A percentile compares a stretch with the other conserved stretches of the same genome.
Evolutionary conservation across 352 stramenopile species (phyloP).

Genomic region (Thraustochytrium sp.): DNA sequence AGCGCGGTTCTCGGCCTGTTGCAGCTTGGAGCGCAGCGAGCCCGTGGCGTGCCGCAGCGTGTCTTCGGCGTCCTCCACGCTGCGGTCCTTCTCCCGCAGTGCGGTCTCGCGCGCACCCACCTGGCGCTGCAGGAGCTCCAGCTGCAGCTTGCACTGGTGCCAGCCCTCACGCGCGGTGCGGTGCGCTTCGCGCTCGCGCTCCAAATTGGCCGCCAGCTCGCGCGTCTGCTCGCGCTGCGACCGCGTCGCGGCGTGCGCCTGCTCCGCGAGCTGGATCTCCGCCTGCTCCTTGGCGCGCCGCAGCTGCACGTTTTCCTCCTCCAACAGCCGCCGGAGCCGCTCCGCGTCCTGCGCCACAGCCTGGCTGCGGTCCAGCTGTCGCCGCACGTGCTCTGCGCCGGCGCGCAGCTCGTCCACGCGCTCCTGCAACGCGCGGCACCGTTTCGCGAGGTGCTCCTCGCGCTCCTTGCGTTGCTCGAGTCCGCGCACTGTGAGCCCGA

Average conservation of each 20-base stretch:
- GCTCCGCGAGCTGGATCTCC: neutral
- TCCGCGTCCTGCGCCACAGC: neutral
- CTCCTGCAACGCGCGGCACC: neutral
- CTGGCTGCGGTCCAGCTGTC: neutral
- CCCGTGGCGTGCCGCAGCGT: neutral
- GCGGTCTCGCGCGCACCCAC: neutral
- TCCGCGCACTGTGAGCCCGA: neutral
- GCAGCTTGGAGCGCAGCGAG: neutral
- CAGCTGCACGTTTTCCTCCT: neutral
- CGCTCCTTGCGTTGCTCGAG: neutral
- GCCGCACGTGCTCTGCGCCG: neutral
- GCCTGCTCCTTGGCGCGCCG: neutral
- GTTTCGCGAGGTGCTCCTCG: neutral
- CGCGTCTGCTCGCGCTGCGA: neutral
- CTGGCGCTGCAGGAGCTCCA: neutral
- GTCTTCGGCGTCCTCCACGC: neutral
- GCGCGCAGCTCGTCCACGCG: neutral
- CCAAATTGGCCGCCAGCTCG: neutral
- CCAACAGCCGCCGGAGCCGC: neutral
- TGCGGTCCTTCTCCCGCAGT: neutral
- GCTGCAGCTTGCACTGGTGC: neutral
- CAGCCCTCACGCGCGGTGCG: neutral
- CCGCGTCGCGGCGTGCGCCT: neutral
- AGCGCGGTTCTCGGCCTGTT: neutral
- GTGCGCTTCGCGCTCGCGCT: neutral